These are phyloP conservation scores for Termitomyces sp. DNA, from an alignment of 768 basidiomycete genomes.

Conservation along the genomic window DNA sequence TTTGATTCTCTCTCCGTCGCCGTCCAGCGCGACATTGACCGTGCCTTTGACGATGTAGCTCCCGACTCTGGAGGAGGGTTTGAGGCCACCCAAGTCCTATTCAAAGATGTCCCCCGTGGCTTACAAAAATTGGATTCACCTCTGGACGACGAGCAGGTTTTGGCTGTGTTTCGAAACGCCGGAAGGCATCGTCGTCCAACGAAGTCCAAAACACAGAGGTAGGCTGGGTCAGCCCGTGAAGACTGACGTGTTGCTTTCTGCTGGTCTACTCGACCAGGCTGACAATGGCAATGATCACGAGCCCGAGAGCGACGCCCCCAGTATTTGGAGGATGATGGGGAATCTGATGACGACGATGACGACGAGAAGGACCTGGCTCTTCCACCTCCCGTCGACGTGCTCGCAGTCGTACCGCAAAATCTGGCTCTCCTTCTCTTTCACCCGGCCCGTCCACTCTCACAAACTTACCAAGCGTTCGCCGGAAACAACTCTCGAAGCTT, in stretches of 20 bases:
- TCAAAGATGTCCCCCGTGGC: conserved; percentile 55
- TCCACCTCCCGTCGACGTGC: conserved; percentile 16
- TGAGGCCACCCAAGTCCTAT: conserved; percentile 34
- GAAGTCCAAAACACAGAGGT: conserved; percentile 12
- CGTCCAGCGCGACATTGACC: conserved; percentile 43
- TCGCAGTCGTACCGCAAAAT: conserved; percentile 3
- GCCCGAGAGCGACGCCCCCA: conserved; percentile 6
- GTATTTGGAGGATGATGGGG: conserved; percentile 10
- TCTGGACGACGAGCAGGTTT: too few relatives aligned
- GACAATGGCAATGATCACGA: conserved; percentile 17
- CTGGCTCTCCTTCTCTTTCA: conserved; percentile 5
- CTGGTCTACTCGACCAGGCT: conserved; percentile 55
- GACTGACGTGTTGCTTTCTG: conserved; percentile 83
- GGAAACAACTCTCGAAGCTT: conserved; percentile 50
- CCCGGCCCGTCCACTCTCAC: conserved; percentile 4
- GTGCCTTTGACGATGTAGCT: conserved; percentile 36
- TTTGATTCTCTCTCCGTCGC: conserved; percentile 31
- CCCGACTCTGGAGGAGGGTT: conserved; percentile 3
- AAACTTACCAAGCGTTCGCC: conserved; percentile 47
- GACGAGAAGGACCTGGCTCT: conserved; percentile 17
- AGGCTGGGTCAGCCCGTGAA: conserved; percentile 45
- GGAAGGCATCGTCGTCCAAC: conserved; percentile 25
- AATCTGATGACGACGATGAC: conserved; percentile 10
- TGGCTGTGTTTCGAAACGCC: conserved; percentile 76
- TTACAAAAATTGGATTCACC: conserved; percentile 61